Evolutionary conservation across 768 basidiomycete species (phyloP).

Genomic region (Mycena pura): DNA sequence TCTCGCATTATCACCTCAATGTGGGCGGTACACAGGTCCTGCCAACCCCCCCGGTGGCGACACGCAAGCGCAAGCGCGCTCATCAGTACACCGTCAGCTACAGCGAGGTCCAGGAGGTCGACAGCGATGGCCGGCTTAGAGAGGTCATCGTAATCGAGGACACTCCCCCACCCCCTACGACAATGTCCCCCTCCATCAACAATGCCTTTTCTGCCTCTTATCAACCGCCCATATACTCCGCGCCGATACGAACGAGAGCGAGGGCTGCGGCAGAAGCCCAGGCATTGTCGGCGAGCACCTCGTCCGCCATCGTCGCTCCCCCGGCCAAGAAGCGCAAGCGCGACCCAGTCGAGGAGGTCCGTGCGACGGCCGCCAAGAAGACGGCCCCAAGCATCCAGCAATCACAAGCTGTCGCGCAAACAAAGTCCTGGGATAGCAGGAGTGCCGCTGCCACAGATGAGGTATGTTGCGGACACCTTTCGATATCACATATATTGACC

Average conservation of each 20-base stretch:
- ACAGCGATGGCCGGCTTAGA: constrained; percentile 74
- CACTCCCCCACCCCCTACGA: constrained; percentile 82
- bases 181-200: constrained; percentile 73
- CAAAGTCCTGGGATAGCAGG: constrained; percentile 73
- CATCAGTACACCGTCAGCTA: constrained; percentile 85
- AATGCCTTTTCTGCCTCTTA: constrained; percentile 79
- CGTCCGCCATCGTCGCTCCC: constrained; percentile 69
- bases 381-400: constrained; percentile 56
- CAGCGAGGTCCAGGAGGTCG: constrained; percentile 88
- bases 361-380: constrained; percentile 72
- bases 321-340: constrained; percentile 85
- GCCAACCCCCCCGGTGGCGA: constrained; percentile 72
- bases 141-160: constrained; percentile 95
- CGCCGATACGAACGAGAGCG: constrained; percentile 83
- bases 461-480: constrained; percentile 51
- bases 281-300: constrained; percentile 72
- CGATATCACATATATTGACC: constrained; percentile 35
- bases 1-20: constrained; percentile 68
- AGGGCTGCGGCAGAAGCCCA: constrained; percentile 88
- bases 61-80: constrained; percentile 84
- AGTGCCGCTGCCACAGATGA: constrained; percentile 71
- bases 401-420: constrained; percentile 53
- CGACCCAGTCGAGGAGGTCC: constrained; percentile 76
- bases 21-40: constrained; percentile 66
- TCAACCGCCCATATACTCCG: constrained; percentile 77